Evolutionary conservation across 2,329 filamentous ascomycete species (phyloP).

Genomic region (Sclerotiophoma versabilis): DNA sequence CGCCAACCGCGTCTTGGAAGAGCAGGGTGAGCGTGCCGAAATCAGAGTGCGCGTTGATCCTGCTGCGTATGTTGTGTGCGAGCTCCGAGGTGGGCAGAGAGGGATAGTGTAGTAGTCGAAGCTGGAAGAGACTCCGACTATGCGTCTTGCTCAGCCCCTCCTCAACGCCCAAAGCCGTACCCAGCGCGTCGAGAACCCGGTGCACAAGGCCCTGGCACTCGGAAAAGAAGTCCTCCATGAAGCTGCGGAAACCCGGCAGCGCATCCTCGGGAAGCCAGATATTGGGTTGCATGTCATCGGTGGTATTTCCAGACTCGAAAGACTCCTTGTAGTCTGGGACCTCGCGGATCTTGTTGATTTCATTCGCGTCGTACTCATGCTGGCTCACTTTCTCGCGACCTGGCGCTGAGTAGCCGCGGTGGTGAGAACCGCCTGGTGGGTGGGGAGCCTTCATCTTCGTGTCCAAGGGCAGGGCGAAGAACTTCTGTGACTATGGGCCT

Average conservation of each 20-base stretch:
- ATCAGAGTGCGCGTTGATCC: conserved; percentile 25
- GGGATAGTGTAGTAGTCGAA: neutral
- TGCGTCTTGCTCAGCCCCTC: neutral
- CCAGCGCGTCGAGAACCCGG: conserved; percentile 34
- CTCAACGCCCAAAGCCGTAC: neutral
- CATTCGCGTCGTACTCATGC: conserved; percentile 30
- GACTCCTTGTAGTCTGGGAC: conserved; percentile 45
- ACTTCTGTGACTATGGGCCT: conserved; percentile 42
- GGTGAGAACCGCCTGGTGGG: conserved; percentile 48
- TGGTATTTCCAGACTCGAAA: conserved; percentile 43
- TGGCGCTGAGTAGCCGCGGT: conserved; percentile 50
- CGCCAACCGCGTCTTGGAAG: conserved; percentile 40
- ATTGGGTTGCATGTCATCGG: conserved; percentile 46
- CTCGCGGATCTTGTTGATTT: conserved; percentile 29
- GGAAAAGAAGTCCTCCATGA: conserved; percentile 38
- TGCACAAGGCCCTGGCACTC: conserved; percentile 30
- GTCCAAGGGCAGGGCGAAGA: conserved; percentile 47
- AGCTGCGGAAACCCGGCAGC: conserved; percentile 48
- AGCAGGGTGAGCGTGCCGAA: conserved; percentile 40
- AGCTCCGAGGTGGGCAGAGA: neutral
- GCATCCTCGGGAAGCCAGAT: conserved; percentile 51
- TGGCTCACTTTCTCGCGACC: conserved; percentile 49
- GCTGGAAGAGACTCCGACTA: neutral
- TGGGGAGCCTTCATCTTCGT: conserved; percentile 51
- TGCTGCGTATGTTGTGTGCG: neutral